Evolutionary conservation across 1,139 yeast species (phyloP).

Genomic region (Taphrina flavorubra): DNA sequence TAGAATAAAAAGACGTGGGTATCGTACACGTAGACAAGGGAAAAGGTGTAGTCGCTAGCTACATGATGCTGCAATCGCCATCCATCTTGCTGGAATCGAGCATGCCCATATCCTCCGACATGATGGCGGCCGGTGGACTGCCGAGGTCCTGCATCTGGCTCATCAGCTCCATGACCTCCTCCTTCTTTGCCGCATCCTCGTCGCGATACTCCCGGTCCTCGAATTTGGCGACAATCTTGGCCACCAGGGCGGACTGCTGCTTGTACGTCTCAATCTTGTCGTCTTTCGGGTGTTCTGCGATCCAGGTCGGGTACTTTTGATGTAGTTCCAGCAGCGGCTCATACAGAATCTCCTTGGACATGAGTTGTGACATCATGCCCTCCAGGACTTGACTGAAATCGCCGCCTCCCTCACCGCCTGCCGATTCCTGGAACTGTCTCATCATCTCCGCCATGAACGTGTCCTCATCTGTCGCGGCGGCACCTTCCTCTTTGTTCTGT

Average conservation of each 20-base stretch:
- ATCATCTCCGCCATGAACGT: conserved; percentile 56
- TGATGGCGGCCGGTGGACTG: conserved; percentile 81
- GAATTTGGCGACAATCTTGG: conserved; percentile 62
- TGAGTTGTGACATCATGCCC: conserved; percentile 81
- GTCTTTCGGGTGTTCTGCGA: conserved; percentile 49
- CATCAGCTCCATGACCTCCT: conserved; percentile 62
- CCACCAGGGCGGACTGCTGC: conserved; percentile 52
- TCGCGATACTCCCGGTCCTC: conserved; percentile 65
- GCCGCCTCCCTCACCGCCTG: conserved; percentile 57
- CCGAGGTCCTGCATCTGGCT: conserved; percentile 68
- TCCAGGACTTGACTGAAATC: conserved; percentile 68
- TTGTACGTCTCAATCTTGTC: conserved; percentile 56
- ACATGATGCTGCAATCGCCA: conserved; percentile 36
- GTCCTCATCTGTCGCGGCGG: conserved; percentile 59
- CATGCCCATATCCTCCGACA: conserved; percentile 58
- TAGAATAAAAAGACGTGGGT: not conserved
- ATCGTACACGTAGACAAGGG: not conserved
- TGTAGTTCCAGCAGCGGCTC: conserved; percentile 87
- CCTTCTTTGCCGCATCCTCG: conserved; percentile 59
- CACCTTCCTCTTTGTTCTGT: conserved; percentile 70
- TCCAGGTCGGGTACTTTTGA: conserved; percentile 66
- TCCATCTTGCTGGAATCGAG: conserved; percentile 27
- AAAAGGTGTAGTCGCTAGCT: not conserved
- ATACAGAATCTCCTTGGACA: conserved; percentile 83
- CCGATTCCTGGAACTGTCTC: conserved; percentile 66